Evolutionary conservation across 768 basidiomycete species (phyloP), one percentile per base, ranked within the genome.

Genomic region (Lactarius quietus): DNA sequence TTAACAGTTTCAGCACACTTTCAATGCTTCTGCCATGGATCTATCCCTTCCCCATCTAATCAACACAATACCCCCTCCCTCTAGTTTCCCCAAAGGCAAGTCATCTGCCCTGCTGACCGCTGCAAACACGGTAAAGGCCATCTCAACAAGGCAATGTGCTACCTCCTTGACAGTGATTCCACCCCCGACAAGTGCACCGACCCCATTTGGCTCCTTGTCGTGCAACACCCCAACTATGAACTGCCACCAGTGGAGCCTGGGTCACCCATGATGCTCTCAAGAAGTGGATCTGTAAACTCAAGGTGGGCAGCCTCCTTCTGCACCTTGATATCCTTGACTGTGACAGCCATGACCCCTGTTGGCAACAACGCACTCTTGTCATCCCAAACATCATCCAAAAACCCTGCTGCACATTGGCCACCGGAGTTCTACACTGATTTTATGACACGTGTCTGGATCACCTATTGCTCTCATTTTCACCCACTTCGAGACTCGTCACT

Each of bases 151-250:
- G 92, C 90, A 3, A 86, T 94, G 80, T 82, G 93, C 54, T 92
- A 94, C 77, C 80, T 98, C n/a, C 82, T 96, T 66, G 95, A 98
- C 77, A 85, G 86, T 69, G 95, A 98, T 75, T 86, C 93, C 20
- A 84, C 83, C 3, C 92, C 91, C 1, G 94, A 97, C 74, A 87
- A 83, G 72, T 94, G 86, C 61, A 72, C 82, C 0, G 92, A 95
- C 23, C 84, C 88, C 0, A 96, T 98, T 35, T 97, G 94, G 94
- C 76, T 97, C 2, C 80, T 97, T 28, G 95, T 95, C 45, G 86
- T 93, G 4, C 81, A 84, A 68, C 93, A 94, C 66, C 82, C 85
- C 3, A 91, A 90, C 0, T 92, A 87, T 69, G 90, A 89, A 68
- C 76, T 78, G 10, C 75, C 73, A 1, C 74, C 73, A n/a, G n/a